phyloP scores from a whole-genome alignment of 2,329 filamentous ascomycete genomes.

The Exophiala lecanii-corni region DNA sequence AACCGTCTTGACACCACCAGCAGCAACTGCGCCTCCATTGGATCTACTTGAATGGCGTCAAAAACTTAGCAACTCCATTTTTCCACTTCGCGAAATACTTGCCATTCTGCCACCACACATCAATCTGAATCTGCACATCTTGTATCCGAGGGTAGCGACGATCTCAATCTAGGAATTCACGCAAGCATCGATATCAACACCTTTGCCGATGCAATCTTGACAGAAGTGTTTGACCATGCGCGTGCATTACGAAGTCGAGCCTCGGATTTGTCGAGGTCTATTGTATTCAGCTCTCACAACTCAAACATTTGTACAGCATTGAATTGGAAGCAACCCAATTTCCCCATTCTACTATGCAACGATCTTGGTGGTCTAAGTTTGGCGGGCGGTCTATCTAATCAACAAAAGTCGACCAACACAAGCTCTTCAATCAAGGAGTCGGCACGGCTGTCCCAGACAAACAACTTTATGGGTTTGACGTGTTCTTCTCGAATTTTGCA shows the following conservation, averaged over 20 bases:
- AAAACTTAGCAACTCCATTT: conserved; percentile 67
- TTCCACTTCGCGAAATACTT: conserved; percentile 75
- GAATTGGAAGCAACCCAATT: conserved; percentile 99
- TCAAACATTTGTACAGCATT: conserved; percentile 83
- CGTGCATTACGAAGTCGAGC: conserved; percentile 61
- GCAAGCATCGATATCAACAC: conserved; percentile 78
- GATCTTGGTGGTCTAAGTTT: conserved; percentile 62
- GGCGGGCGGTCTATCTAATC: conserved; percentile 31
- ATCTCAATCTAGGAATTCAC: conserved; percentile 63
- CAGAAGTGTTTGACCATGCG: conserved; percentile 86
- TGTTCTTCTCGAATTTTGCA: conserved; percentile 84
- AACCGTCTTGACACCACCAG: conserved; percentile 40
- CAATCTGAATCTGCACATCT: conserved; percentile 85
- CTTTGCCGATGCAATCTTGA: conserved; percentile 78
- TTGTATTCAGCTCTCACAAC: conserved; percentile 94
- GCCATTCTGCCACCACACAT: conserved; percentile 69
- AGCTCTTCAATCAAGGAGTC: conserved; percentile 87
- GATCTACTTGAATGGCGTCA: conserved; percentile 47
- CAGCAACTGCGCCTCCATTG: conserved; percentile 28
- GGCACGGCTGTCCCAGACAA: conserved; percentile 85
- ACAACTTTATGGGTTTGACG: conserved; percentile 97
- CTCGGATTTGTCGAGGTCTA: conserved; percentile 71
- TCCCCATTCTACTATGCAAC: conserved; percentile 89
- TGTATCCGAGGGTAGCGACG: conserved; percentile 79
- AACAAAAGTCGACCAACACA: conserved; percentile 34